Conservation (phyloP, 306 rosid species). For the Ziziphus jujuba region DNA sequence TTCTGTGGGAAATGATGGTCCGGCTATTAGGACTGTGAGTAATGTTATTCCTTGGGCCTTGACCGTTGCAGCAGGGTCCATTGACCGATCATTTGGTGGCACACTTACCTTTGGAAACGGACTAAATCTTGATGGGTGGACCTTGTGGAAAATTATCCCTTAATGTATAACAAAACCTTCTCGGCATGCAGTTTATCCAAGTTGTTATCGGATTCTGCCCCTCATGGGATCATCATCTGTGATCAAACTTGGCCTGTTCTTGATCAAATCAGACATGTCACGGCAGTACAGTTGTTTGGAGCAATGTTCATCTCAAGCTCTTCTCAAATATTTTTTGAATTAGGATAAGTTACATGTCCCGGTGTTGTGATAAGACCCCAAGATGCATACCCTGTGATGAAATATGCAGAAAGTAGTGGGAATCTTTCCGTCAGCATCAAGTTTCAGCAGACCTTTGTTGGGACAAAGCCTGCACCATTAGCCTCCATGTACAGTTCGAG, state of each 20-base stretch:
- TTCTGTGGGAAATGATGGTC: conserved; percentile 28
- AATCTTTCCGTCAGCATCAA: conserved; percentile 26
- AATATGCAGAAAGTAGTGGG: conserved; percentile 6
- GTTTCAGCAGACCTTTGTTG: conserved; percentile 39
- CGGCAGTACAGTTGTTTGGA: conserved; percentile 9
- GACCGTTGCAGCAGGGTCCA: conserved; percentile 31
- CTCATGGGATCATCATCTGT: conserved; percentile 15
- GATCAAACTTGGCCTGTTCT: neutral
- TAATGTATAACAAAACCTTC: conserved; percentile 21
- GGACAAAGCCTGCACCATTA: conserved; percentile 44
- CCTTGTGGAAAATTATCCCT: conserved; percentile 16
- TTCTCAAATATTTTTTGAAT: neutral
- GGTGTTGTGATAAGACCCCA: conserved; percentile 35
- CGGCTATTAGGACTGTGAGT: neutral
- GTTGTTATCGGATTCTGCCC: neutral
- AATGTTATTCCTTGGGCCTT: conserved; percentile 33
- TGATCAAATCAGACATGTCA: neutral
- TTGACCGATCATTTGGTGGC: conserved; percentile 27
- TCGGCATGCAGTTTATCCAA: conserved; percentile 23
- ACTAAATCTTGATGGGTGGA: conserved; percentile 15
- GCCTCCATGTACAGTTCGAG: conserved; percentile 44
- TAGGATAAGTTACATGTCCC: conserved; percentile 24
- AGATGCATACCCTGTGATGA: conserved; percentile 29
- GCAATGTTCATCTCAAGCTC: conserved; percentile 18
- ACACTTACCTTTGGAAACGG: conserved; percentile 29